Conservation (phyloP, 495 filamentous ascomycete genomes). For the Aspergillus homomorphus region DNA sequence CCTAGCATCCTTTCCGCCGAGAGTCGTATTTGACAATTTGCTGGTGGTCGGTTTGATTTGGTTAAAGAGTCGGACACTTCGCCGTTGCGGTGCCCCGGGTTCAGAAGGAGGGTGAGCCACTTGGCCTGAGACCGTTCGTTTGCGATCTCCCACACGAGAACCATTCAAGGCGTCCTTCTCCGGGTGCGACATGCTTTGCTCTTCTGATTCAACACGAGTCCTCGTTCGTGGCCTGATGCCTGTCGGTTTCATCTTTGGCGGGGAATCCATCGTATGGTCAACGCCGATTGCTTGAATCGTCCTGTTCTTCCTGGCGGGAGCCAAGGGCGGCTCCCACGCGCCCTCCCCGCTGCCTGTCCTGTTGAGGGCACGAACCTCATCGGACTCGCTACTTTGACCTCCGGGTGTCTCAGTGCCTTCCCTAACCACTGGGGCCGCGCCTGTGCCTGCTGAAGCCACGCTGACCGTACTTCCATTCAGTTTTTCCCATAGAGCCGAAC, state of each 20-base stretch:
- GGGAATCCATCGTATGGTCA: conserved; percentile 53
- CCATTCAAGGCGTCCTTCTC: conserved; percentile 39
- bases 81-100: conserved; percentile 66
- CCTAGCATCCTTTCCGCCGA: conserved; percentile 57
- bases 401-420: conserved; percentile 45
- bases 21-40: conserved; percentile 48
- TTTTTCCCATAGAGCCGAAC: conserved; percentile 56
- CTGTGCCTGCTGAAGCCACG: conserved; percentile 29
- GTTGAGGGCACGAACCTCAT: conserved; percentile 42
- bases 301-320: conserved; percentile 60
- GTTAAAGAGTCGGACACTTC: conserved; percentile 77
- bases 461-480: conserved; percentile 49
- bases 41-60: conserved; percentile 61
- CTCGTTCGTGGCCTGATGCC: conserved; percentile 49
- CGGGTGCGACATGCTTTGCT: conserved; percentile 33
- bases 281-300: conserved; percentile 53
- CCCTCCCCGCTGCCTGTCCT: conserved; percentile 24
- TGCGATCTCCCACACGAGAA: conserved; percentile 55
- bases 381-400: conserved; percentile 41
- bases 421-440: conserved; percentile 28
- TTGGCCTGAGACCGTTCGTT: conserved; percentile 83
- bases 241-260: conserved; percentile 60
- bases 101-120: conserved; percentile 60
- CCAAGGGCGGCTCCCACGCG: conserved; percentile 61
- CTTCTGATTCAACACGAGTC: conserved; percentile 49